Evolutionary conservation across 2,329 filamentous ascomycete genomes (phyloP), one percentile per base, ranked within the genome.

Genomic region (Scedosporium apiospermum): DNA sequence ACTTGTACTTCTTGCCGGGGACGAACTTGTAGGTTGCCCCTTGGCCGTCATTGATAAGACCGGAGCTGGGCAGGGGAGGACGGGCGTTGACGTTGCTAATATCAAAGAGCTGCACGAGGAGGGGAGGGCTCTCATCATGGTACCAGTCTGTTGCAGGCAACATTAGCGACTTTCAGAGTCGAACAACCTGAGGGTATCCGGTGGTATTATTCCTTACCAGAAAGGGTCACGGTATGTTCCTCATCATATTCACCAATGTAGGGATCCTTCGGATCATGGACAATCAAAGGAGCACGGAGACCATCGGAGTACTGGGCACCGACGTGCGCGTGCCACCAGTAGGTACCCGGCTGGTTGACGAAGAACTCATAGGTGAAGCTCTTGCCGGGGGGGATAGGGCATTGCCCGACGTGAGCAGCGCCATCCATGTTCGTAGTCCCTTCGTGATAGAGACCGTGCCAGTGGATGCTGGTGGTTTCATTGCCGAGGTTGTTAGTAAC

Each of bases 341-440:
- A 81, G 3, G 78, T 80, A 5, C 79, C 79, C 2, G 77, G 69
- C 10, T 66, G 66, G 63, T 80, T 73, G 14, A 73, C 74, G 74
- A 72, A 72, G 66, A 83, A 84, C 57, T 78, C 73, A 66, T 84
- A 87, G 3, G 75, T 79, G 66, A 86, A 78, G 16, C 71, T 77
- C n/a, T 73, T 72, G 4, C 79, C 81, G 0, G 84, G 80, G 3
- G 77, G 74, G 18, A 87, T 76, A 0, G 79, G 70, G 65, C 81
- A 85, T 67, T 87, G 84, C 1, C 81, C 82, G 4, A 82, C 77
- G 14, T 76, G 77, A 2, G 73, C 74, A 2, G 82, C 78, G 0
- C 86, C 86, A 70, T 89, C 86, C 80, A 87, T 85, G 38, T 79
- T 72, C 4, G 73, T 75, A 1, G 80, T 83, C 42, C 76, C 76